phyloP scores from a whole-genome alignment of 805 yeast genomes.

The Clavispora fructus region DNA sequence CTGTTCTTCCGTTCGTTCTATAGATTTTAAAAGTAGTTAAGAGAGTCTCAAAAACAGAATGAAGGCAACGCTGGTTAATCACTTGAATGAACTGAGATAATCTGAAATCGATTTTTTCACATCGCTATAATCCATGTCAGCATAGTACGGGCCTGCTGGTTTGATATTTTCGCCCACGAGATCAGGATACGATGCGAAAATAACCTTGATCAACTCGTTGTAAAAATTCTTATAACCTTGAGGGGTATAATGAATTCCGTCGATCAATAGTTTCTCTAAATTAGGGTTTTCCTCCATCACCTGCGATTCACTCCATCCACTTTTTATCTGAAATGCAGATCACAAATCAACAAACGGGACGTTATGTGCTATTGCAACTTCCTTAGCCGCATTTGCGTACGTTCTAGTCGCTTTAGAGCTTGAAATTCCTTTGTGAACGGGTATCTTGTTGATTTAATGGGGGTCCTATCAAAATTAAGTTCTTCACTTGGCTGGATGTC shows the following conservation, averaged over 20 bases:
- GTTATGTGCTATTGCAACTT: slow-evolving; percentile 39
- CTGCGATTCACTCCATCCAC: too few species aligned
- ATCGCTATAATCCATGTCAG: slow-evolving; percentile 18
- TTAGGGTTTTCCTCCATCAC: slow-evolving; percentile 20
- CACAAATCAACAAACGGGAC: slow-evolving; percentile 60
- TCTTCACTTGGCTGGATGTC: slow-evolving; percentile 22
- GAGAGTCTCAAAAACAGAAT: too few species aligned
- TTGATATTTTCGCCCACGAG: slow-evolving; percentile 38
- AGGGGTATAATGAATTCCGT: slow-evolving; percentile 60
- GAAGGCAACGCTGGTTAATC: too few species aligned
- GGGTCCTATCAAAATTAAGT: slow-evolving; percentile 27
- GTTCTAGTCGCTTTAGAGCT: slow-evolving; percentile 37
- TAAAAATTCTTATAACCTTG: slow-evolving; percentile 47
- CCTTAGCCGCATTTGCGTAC: slow-evolving; percentile 50
- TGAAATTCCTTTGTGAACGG: slow-evolving; percentile 18
- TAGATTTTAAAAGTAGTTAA: too few species aligned
- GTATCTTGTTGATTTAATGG: slow-evolving; percentile 44
- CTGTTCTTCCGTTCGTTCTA: too few species aligned
- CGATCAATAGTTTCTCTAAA: slow-evolving; percentile 22
- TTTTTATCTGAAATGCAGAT: slow-evolving; percentile 28
- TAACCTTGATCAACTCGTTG: slow-evolving; percentile 35
- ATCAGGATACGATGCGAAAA: slow-evolving; percentile 44
- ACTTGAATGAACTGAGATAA: background rate
- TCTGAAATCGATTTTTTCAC: slow-evolving; percentile 3
- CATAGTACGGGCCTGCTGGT: slow-evolving; percentile 37